Conservation (phyloP, 1,284 basidiomycete genomes). For the Naganishia cerealis region DNA sequence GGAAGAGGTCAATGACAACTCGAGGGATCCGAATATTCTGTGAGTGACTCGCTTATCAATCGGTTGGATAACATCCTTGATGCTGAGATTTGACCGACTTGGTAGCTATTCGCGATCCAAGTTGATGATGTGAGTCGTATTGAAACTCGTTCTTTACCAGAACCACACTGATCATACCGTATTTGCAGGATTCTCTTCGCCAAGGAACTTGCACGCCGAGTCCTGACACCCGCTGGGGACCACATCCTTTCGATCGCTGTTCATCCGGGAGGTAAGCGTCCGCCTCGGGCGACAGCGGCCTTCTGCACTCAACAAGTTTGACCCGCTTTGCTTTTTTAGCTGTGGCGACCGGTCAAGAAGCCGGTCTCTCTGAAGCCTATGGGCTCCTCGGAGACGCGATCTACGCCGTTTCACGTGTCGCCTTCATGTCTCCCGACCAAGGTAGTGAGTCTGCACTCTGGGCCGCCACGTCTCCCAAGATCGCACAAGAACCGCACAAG, state of each 20-base stretch:
- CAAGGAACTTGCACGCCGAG: conserved; percentile 44
- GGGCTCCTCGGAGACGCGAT: conserved; percentile 42
- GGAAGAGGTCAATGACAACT: conserved; percentile 43
- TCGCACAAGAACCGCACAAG: conserved; percentile 36
- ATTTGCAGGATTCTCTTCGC: conserved; percentile 44
- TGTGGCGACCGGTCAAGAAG: conserved; percentile 42
- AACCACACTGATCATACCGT: neutral
- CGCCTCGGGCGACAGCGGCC: neutral
- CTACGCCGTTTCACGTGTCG: conserved; percentile 38
- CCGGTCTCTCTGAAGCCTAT: conserved; percentile 47
- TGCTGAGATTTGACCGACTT: neutral
- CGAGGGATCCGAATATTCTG: conserved; percentile 39
- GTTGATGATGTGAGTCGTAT: conserved; percentile 42
- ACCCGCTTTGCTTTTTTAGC: conserved; percentile 1
- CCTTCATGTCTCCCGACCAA: conserved; percentile 50
- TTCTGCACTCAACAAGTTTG: neutral
- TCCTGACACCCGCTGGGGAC: conserved; percentile 34
- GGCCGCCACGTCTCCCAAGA: conserved; percentile 41
- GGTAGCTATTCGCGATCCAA: conserved; percentile 43
- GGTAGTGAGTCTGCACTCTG: conserved; percentile 47
- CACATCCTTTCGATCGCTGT: conserved; percentile 43
- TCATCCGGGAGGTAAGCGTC: conserved; percentile 44
- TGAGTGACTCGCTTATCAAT: conserved; percentile 16
- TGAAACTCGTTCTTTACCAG: neutral
- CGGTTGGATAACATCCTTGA: neutral